Conservation (phyloP, 2,329 filamentous ascomycete genomes). For the Rutstroemia sp. region DNA sequence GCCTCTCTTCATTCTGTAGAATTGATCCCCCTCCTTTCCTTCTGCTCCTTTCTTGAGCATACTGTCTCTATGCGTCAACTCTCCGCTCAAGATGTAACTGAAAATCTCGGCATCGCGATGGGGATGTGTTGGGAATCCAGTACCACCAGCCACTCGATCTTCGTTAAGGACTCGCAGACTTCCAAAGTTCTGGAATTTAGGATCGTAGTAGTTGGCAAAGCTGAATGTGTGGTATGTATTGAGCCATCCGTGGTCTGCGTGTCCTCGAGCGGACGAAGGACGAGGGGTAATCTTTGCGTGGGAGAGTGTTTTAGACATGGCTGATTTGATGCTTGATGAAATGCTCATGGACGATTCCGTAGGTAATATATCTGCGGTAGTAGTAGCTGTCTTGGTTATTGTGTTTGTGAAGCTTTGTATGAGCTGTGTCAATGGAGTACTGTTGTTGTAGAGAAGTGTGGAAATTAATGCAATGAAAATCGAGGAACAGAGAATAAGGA, state of each 20-base stretch:
- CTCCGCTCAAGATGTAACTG: slow-evolving; percentile 76
- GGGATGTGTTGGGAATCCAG: slow-evolving; percentile 77
- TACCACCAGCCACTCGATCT: slow-evolving; percentile 67
- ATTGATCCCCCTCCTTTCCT: slow-evolving; percentile 47
- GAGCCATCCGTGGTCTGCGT: slow-evolving; percentile 79
- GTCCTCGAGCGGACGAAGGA: slow-evolving; percentile 63
- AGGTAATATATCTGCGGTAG: slow-evolving; percentile 2
- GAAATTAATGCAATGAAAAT: slow-evolving; percentile 29
- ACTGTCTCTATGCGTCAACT: slow-evolving; percentile 80
- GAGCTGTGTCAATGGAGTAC: slow-evolving; percentile 20
- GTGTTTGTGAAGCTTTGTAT: slow-evolving; percentile 16
- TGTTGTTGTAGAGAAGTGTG: slow-evolving; percentile 20
- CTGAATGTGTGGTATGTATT: slow-evolving; percentile 51
- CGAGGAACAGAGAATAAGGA: slow-evolving; percentile 24
- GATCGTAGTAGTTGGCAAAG: slow-evolving; percentile 20
- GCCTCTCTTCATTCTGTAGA: slow-evolving; percentile 65
- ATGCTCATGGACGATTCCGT: slow-evolving; percentile 19
- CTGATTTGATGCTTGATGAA: slow-evolving; percentile 30
- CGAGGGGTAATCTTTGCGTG: slow-evolving; percentile 70
- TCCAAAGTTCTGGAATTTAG: slow-evolving; percentile 54
- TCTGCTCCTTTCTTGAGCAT: slow-evolving; percentile 68
- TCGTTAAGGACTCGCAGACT: slow-evolving; percentile 81
- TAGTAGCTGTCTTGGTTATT: not conserved
- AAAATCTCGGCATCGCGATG: slow-evolving; percentile 89
- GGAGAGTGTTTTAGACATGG: slow-evolving; percentile 55